These are phyloP conservation scores for Leccinum longicurvipes DNA, from an alignment of 768 basidiomycete species.

Conservation along the genomic window DNA sequence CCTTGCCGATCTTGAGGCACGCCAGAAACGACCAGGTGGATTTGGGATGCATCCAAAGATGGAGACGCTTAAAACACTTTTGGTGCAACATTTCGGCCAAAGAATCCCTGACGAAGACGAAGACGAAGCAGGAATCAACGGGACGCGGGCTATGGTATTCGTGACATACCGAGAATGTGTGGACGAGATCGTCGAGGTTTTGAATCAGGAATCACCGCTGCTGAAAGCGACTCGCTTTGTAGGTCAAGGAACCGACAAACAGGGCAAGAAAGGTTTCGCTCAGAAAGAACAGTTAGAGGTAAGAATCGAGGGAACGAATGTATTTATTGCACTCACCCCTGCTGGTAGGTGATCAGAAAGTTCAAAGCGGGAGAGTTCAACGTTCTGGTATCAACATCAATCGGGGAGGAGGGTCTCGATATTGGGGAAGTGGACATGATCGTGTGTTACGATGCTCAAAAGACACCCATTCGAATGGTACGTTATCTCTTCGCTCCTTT, in stretches of 20 bases:
- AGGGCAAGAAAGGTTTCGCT: slow-evolving; percentile 81
- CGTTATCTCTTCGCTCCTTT: slow-evolving; percentile 17
- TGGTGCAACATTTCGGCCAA: slow-evolving; percentile 71
- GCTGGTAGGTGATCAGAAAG: slow-evolving; percentile 67
- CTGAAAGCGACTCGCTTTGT: slow-evolving; percentile 85
- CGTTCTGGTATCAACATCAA: slow-evolving; percentile 91
- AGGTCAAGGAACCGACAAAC: slow-evolving; percentile 83
- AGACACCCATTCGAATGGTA: slow-evolving; percentile 96
- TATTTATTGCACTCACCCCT: slow-evolving; percentile 8
- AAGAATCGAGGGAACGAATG: neutral
- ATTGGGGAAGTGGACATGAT: slow-evolving; percentile 98
- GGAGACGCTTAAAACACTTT: slow-evolving; percentile 70
- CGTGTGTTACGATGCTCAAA: slow-evolving; percentile 94
- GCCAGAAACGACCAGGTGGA: slow-evolving; percentile 42
- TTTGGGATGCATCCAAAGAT: slow-evolving; percentile 86
- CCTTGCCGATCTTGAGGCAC: slow-evolving; percentile 63
- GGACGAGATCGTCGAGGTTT: slow-evolving; percentile 80
- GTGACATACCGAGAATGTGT: slow-evolving; percentile 87
- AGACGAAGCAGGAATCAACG: slow-evolving; percentile 20
- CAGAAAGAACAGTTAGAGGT: slow-evolving; percentile 94
- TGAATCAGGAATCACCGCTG: slow-evolving; percentile 74
- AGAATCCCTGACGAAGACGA: slow-evolving; percentile 42
- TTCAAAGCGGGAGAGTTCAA: slow-evolving; percentile 90
- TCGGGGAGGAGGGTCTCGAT: slow-evolving; percentile 97
- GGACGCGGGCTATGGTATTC: slow-evolving; percentile 90